These are phyloP conservation scores for Pisolithus albus DNA, from an alignment of 768 basidiomycete genomes.

Conservation along the genomic window DNA sequence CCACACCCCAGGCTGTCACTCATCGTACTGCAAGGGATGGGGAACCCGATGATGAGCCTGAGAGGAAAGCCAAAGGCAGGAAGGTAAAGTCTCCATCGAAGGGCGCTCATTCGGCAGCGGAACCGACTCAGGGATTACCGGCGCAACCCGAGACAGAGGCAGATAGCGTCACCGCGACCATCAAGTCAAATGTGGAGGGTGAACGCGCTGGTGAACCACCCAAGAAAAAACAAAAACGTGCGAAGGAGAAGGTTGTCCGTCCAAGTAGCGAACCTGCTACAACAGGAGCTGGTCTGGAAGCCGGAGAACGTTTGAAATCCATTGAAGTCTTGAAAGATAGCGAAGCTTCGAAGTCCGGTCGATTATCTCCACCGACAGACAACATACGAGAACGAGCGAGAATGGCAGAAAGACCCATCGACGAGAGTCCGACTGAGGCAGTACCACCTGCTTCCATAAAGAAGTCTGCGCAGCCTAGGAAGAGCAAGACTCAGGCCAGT, in stretches of 20 bases:
- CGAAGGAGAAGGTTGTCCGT: neutral
- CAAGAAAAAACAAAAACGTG: constrained; percentile 2
- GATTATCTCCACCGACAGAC: neutral
- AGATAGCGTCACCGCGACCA: neutral
- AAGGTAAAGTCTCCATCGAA: constrained; percentile 10
- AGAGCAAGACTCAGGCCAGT: neutral
- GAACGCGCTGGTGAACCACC: neutral
- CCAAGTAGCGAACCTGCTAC: neutral
- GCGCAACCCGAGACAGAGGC: neutral
- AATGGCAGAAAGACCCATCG: neutral
- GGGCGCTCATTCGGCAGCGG: neutral
- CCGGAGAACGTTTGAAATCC: neutral
- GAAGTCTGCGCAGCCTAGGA: constrained; percentile 2
- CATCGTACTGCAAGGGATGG: neutral
- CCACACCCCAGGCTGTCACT: constrained; percentile 7
- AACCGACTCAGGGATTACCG: neutral
- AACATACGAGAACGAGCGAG: neutral
- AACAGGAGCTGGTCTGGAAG: neutral
- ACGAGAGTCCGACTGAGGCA: neutral
- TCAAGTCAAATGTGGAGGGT: too few species aligned
- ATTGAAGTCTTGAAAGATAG: neutral
- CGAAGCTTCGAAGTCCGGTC: neutral
- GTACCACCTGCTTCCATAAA: constrained; percentile 3
- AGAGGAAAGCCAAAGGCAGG: neutral
- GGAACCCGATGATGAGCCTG: neutral